Evolutionary conservation across 2,329 filamentous ascomycete genomes (phyloP), one percentile per base, ranked within the genome.

Genomic region (Malbranchea zuffiana): DNA sequence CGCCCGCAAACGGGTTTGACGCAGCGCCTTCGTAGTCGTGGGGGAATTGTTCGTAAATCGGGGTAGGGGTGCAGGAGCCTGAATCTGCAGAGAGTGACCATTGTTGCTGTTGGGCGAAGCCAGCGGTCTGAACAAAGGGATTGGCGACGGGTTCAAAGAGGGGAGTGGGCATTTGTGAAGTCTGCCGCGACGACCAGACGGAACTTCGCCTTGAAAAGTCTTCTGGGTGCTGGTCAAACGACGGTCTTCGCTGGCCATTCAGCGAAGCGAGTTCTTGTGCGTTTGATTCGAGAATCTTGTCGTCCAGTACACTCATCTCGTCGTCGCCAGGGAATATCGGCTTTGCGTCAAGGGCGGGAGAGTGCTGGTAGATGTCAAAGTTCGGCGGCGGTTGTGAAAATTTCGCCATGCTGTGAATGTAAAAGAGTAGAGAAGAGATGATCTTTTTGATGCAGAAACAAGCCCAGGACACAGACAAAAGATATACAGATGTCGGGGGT

Each of bases 1-100:
- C 53, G 42, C 60, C 52, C 43, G 65, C 50, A 54, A 66, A 60
- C 37, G 61, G 55, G 28, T 60, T 56, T 32, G 57, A 51, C n/a
- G 62, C 45, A 4, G 42, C 33, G 40, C 65, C 55, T 37, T 72
- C 68, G 50, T 67, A 68, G 32, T 72, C 67, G 25, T 65, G 58
- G 21, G 66, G 61, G 50, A 72, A 74, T 30, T 76, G 72, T 50
- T 82, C 79, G 51, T 83, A 82, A 36, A 75, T 67, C 43, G 75
- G 77, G 43, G 85, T 75, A 11, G 82, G 80, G 5, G 83, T 88
- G 57, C 76, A 80, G 44, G 82, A 74, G 35, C 76, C 80, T 17
- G 81, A 82, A 49, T 66, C 68, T 34, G 70, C 71, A 48, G 75
- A 71, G 55, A 78, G 69, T 33, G 75, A 66, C 81, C 82, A 87